A percentile compares a stretch with the other conserved stretches of the same genome.
phyloP scores from a whole-genome alignment of 2,329 filamentous ascomycete species.

The Fusarium marasasianum region DNA sequence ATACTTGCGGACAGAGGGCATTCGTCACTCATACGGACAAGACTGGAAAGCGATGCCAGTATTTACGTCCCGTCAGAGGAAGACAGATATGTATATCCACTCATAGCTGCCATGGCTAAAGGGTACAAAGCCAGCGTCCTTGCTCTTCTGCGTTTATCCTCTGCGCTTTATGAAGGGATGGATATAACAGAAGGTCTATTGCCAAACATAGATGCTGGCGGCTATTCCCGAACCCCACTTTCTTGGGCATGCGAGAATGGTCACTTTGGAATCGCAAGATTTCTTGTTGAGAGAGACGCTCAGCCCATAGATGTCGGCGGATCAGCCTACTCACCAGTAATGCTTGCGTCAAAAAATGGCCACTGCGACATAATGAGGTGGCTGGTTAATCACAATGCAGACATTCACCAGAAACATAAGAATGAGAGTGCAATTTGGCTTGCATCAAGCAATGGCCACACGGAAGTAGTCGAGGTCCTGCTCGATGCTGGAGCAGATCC shows the following conservation, averaged over 20 bases:
- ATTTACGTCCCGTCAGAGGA: accelerated
- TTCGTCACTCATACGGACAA: not conserved
- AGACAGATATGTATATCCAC: conserved; percentile 9
- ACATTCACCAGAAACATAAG: accelerated
- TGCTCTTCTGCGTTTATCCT: not conserved
- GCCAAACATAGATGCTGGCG: accelerated
- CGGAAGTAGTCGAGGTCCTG: accelerated
- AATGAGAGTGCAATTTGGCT: accelerated
- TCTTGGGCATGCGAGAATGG: not conserved
- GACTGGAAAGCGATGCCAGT: accelerated
- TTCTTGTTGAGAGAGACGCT: accelerated
- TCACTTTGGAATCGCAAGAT: accelerated
- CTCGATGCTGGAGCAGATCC: accelerated
- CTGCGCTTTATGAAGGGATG: accelerated
- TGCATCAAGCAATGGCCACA: accelerated
- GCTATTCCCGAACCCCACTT: accelerated
- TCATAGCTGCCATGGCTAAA: conserved; percentile 26
- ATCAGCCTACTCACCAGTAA: accelerated
- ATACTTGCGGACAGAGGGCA: conserved; percentile 16
- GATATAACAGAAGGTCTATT: not conserved
- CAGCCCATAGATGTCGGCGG: accelerated
- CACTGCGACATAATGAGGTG: accelerated
- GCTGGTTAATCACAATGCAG: accelerated
- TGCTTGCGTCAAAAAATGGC: not conserved
- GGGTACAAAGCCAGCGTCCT: not conserved